Percentiles rank a stretch among this genome's conserved stretches.
These are phyloP conservation scores for Suhomyces canberraensis DNA, from an alignment of 805 yeast species.

Conservation along the genomic window DNA sequence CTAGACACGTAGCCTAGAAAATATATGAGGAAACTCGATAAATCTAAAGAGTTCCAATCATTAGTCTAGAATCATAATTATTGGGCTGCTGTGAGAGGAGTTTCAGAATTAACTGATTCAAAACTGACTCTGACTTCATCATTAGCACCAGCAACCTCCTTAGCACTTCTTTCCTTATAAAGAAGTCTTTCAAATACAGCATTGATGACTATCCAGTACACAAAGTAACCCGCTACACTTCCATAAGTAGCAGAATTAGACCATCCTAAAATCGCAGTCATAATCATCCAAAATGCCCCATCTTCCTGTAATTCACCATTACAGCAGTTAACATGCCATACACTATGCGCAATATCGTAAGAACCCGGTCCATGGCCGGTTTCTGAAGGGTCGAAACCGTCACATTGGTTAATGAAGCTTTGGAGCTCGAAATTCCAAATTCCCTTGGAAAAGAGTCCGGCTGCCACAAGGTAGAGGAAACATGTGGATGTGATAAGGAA, in stretches of 20 bases:
- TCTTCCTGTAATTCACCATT: conserved; percentile 61
- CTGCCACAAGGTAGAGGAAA: conserved; percentile 78
- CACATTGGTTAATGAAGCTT: conserved; percentile 65
- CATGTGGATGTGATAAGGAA: conserved; percentile 76
- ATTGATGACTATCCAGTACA: conserved; percentile 64
- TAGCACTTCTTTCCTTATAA: conserved; percentile 43
- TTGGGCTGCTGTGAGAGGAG: too few relatives aligned
- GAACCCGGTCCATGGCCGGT: conserved; percentile 93
- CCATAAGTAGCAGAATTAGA: conserved; percentile 91
- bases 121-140: conserved; percentile 19
- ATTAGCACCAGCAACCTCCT: too few relatives aligned
- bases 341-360: conserved; percentile 70
- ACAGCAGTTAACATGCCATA: conserved; percentile 96
- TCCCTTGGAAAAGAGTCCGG: conserved; percentile 83
- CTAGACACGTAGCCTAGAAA: too few relatives aligned
- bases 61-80: too few relatives aligned
- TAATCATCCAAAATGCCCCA: conserved; percentile 91
- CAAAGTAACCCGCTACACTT: conserved; percentile 67
- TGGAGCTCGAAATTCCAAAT: conserved; percentile 89
- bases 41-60: too few relatives aligned
- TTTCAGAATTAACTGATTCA: conserved; percentile 27
- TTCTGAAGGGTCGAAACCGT: conserved; percentile 83
- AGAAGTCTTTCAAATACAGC: too few relatives aligned
- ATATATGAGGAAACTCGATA: too few relatives aligned
- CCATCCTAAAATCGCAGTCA: conserved; percentile 91